Base-by-base conservation (phyloP, 805 yeast genomes). In the Candida loeiensis region DNA sequence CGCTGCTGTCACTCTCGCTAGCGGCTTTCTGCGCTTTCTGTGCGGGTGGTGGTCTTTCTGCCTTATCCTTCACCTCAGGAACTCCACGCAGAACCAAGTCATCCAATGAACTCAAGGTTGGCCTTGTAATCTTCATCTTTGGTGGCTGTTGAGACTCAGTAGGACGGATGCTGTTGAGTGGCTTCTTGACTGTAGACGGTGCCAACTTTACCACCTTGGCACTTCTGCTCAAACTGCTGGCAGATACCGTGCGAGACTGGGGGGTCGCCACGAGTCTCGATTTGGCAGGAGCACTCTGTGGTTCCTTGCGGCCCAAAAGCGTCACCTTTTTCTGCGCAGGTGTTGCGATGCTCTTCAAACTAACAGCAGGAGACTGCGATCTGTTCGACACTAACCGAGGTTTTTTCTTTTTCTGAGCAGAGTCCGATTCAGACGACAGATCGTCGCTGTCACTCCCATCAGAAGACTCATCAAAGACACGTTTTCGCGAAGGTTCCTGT, bases 1-100 rank as follows among this genome's bases (percentile, higher is more conserved):
- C 48, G 31, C 48, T 30, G 14, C 28, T 30, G 6, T 25, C 27
- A 21, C 24, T 21, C n/a, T n/a, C n/a, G 13, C 19, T 15, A 3
- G 20, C 37, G 13, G 25, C 21, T 21, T 22, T 13, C 12, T 18
- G 26, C 3, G 17, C 36, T 12, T n/a, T 26, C n/a, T 30, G 17
- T 4, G 33, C 4, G 4, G 9, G 19, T 3, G 34, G 29, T 13
- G 43, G 21, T 14, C 36, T 24, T n/a, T 33, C 17, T 65, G 26
- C 18, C 21, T 25, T 64, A 33, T 80, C 85, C 40, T 69, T 73
- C 0, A 82, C 86, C 15, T 77, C 85, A 2, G 89, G 89, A 9
- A 82, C 71, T 3, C 86, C 88, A 38, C 81, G 66, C n/a, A 73
- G 68, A 4, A 73, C 80, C 43, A 82, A 61, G 44, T 81, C 84